Base-by-base conservation (phyloP, 345 rosid species). In the Gossypium stocksii region DNA sequence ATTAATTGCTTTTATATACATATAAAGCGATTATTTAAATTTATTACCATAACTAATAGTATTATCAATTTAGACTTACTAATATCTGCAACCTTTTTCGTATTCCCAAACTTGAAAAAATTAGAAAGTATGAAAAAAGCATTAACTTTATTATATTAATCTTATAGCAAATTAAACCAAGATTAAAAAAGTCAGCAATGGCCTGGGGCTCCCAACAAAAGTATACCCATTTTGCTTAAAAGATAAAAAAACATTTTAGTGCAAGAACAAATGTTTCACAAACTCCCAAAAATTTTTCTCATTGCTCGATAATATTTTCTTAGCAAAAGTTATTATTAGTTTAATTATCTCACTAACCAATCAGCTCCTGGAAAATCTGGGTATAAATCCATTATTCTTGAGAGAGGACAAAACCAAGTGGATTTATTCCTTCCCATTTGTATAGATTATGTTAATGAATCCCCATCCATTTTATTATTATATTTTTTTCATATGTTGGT, bases 261-360 rank as follows among this genome's bases (percentile, higher is more conserved):
- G 61, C 19, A 73, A 45, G 29, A 66, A 59, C 69, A 53, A 82
- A 79, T 77, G 74, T 83, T 34, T 82, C 80, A 71, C 91, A 7
- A 76, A 77, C 72, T 67, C 88, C 96, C 80, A 89, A 82, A 87
- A 83, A 81, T 90, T 76, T 76, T 85, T 85, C 80, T 74, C 92
- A 82, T 74, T 77, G 88, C 96, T 87, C 92, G 78, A 90, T 89
- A 84, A 89, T 59, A 85, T 85, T 84, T 84, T 72, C 65, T 52
- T 19, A 61, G 54, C 25, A 25, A 19, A 51, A 66, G 51, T 43
- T 17, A 60, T 67, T 45, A 60, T 81, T 77, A 76, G 54, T 69
- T 52, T 74, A 69, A 73, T 66, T 46, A 68, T 49, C 57, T 44
- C 62, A 54, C 74, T 9, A 27, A 52, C 23, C 60, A 34, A 44